Evolutionary conservation across 108 stramenopile genomes (phyloP).

Genomic region (Parietichytrium sp.): DNA sequence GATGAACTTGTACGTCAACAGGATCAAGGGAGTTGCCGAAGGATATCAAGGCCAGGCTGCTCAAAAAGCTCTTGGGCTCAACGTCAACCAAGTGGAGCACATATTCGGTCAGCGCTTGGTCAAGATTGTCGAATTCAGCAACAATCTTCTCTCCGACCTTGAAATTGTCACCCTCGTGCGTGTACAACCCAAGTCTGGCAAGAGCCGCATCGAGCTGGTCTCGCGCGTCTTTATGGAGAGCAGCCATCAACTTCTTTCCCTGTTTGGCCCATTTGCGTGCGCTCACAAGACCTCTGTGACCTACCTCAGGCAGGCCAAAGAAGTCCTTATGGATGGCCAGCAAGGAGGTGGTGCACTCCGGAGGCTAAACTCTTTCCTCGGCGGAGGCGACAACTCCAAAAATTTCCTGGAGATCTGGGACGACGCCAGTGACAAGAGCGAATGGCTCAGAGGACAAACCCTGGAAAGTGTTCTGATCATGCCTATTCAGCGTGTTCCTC

Average conservation of each 20-base stretch:
- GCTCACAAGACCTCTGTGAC: not conserved
- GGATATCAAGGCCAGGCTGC: not conserved
- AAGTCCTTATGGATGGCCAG: not conserved
- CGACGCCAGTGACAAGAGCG: not conserved
- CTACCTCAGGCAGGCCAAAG: not conserved
- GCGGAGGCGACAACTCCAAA: not conserved
- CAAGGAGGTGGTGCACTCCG: not conserved
- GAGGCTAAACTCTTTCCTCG: not conserved
- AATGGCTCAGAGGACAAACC: not conserved
- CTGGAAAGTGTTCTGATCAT: constrained; percentile 18
- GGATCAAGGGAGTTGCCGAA: not conserved
- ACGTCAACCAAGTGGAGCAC: not conserved
- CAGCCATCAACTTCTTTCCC: not conserved
- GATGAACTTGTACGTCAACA: not conserved
- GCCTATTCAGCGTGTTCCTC: constrained; percentile 36
- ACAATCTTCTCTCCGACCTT: constrained; percentile 19
- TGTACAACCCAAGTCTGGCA: constrained; percentile 2
- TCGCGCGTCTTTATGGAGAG: constrained; percentile 23
- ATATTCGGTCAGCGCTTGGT: not conserved
- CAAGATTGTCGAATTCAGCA: not conserved
- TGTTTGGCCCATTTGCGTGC: not conserved
- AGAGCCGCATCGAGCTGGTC: not conserved
- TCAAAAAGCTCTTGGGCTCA: not conserved
- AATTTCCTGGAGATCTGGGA: constrained; percentile 30
- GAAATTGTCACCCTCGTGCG: constrained; percentile 17